These are phyloP conservation scores for Xylaria telfairii DNA, from an alignment of 495 filamentous ascomycete genomes.

Conservation along the genomic window DNA sequence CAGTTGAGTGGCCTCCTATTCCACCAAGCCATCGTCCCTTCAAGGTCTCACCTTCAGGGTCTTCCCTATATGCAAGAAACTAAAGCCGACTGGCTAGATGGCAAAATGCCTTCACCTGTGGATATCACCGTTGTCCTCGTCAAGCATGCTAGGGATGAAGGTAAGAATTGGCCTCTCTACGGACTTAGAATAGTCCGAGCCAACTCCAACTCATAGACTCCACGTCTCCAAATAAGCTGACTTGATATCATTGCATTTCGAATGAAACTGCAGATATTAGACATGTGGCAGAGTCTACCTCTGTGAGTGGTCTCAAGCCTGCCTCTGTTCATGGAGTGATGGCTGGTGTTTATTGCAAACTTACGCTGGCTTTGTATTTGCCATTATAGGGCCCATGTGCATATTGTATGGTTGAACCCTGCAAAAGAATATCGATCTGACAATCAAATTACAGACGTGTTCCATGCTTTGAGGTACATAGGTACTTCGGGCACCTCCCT, in stretches of 20 bases:
- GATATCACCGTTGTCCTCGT: neutral
- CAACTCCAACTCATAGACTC: neutral
- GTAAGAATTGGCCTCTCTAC: neutral
- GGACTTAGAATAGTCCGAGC: neutral
- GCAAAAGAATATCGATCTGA: neutral
- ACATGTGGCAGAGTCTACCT: neutral
- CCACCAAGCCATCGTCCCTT: neutral
- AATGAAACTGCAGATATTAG: neutral
- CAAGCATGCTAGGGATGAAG: neutral
- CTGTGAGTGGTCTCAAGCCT: neutral
- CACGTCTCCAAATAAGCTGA: neutral
- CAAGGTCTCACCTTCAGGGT: neutral
- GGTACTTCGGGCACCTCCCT: neutral
- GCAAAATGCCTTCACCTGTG: neutral
- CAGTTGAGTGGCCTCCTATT: neutral
- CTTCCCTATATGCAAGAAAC: neutral
- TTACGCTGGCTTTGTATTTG: constrained; percentile 12
- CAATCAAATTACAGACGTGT: neutral
- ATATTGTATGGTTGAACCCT: constrained; percentile 3
- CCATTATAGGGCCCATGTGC: neutral
- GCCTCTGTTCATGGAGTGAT: neutral
- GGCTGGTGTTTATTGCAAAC: constrained; percentile 13
- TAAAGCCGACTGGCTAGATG: neutral
- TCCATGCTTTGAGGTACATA: constrained; percentile 8
- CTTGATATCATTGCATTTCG: neutral